A percentile compares a stretch with the other conserved stretches of the same genome.
These are phyloP conservation scores for Lophiotrema nucula DNA, from an alignment of 495 filamentous ascomycete species.

Conservation along the genomic window DNA sequence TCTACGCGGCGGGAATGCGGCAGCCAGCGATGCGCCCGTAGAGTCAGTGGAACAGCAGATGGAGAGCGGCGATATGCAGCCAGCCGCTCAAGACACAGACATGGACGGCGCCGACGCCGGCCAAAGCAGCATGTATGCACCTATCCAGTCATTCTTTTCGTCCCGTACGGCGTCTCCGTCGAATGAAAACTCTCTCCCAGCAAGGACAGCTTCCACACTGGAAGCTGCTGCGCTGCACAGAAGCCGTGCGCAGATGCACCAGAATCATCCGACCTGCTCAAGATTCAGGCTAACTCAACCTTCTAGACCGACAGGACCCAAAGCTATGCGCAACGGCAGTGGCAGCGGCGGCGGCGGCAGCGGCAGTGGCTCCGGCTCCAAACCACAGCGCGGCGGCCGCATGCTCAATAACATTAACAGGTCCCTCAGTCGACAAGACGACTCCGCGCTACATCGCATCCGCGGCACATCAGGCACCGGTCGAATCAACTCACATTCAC, in stretches of 20 bases:
- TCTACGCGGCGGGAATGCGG: conserved; percentile 58
- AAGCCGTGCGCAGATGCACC: too few species aligned
- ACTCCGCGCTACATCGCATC: conserved; percentile 76
- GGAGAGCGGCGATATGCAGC: conserved; percentile 4
- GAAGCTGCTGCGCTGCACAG: too few species aligned
- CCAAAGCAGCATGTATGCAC: conserved; percentile 67
- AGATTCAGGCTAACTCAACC: too few species aligned
- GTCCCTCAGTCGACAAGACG: conserved; percentile 74
- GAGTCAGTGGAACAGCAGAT: conserved; percentile 8
- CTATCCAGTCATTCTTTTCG: background rate
- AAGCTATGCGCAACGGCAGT: conserved; percentile 83
- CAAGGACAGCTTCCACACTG: too few species aligned
- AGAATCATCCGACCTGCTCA: too few species aligned
- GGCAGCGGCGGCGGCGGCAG: conserved; percentile 28
- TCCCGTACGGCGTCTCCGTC: background rate
- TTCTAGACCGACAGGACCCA: conserved; percentile 91
- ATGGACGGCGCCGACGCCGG: conserved; percentile 61
- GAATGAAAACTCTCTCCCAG: too few species aligned
- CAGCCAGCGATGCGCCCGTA: background rate
- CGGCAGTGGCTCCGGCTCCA: too few species aligned
- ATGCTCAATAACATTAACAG: conserved; percentile 86
- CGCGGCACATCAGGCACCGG: conserved; percentile 69
- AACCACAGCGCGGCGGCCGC: conserved; percentile 54
- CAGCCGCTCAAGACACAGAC: conserved; percentile 53
- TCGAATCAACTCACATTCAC: conserved; percentile 71